These are phyloP conservation scores for Lepidium sativum DNA, from an alignment of 345 rosid species.

Conservation along the genomic window DNA sequence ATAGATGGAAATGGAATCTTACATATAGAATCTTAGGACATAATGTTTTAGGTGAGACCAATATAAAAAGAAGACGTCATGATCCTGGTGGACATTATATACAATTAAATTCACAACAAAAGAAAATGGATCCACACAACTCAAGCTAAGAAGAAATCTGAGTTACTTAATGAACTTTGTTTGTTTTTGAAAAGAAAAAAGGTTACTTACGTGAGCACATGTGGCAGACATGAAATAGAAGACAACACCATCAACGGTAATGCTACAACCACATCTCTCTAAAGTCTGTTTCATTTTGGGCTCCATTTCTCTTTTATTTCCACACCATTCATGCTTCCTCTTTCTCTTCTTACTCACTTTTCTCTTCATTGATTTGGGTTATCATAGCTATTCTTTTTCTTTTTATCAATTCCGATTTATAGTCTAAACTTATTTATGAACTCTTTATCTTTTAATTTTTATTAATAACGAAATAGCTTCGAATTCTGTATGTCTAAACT, in stretches of 20 bases:
- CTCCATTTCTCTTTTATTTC: slow-evolving; percentile 13
- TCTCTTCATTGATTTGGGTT: too few relatives aligned
- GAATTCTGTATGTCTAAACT: too few relatives aligned
- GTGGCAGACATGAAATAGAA: slow-evolving; percentile 31
- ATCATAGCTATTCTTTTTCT: too few relatives aligned
- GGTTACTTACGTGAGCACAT: slow-evolving; percentile 30
- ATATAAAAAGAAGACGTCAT: slow-evolving; percentile 25
- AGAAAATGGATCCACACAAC: slow-evolving; percentile 16
- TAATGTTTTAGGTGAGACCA: slow-evolving; percentile 33
- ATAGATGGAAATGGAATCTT: slow-evolving; percentile 29
- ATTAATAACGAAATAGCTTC: too few relatives aligned
- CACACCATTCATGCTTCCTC: slow-evolving; percentile 1
- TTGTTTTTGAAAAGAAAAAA: background rate
- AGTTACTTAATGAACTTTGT: background rate
- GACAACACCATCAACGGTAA: slow-evolving; percentile 27
- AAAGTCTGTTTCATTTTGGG: slow-evolving; percentile 16
- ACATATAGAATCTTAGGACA: slow-evolving; percentile 32
- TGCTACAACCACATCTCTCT: slow-evolving; percentile 19
- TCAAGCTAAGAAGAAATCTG: background rate
- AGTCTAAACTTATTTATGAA: too few relatives aligned
- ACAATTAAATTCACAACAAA: background rate
- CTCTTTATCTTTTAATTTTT: too few relatives aligned
- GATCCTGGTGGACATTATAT: slow-evolving; percentile 16
- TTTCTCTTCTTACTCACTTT: too few relatives aligned
- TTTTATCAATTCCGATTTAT: too few relatives aligned